These are phyloP conservation scores for Candida methanosorbosa DNA, from an alignment of 805 yeast species.

Conservation along the genomic window DNA sequence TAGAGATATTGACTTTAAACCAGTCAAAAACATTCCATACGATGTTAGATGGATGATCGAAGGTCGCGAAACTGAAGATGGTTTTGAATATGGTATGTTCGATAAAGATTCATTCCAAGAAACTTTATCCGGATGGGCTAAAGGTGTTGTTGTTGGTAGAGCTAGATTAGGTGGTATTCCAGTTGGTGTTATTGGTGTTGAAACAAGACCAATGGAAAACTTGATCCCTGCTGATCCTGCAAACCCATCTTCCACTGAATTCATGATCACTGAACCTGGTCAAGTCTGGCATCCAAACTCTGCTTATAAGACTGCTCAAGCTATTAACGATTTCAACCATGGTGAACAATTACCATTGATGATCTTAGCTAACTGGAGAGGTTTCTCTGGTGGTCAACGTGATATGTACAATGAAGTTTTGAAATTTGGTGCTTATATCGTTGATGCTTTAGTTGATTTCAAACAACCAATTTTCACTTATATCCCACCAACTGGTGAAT, in stretches of 20 bases:
- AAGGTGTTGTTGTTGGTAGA: conserved; percentile 97
- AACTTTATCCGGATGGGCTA: conserved; percentile 97
- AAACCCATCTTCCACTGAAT: conserved; percentile 88
- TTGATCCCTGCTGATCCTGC: conserved; percentile 97
- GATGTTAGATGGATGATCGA: conserved; percentile 94
- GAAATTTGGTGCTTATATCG: conserved; percentile 94
- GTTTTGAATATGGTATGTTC: conserved; percentile 82
- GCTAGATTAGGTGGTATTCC: conserved; percentile 99
- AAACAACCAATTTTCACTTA: conserved; percentile 95
- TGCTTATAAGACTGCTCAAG: conserved; percentile 98
- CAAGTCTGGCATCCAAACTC: conserved; percentile 99
- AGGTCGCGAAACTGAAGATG: conserved; percentile 66
- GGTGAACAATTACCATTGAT: conserved; percentile 97
- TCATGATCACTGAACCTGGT: conserved; percentile 89
- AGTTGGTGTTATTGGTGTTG: conserved; percentile 96
- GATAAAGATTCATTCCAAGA: conserved; percentile 93
- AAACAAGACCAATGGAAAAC: conserved; percentile 84
- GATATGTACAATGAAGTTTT: conserved; percentile 98
- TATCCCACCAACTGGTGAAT: conserved; percentile 97
- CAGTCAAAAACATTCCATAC: conserved; percentile 62
- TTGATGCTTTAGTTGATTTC: conserved; percentile 92
- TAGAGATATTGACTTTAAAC: conserved; percentile 78
- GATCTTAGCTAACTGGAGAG: conserved; percentile 99
- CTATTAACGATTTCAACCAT: conserved; percentile 91
- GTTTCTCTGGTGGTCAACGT: conserved; percentile 99